These are phyloP conservation scores for Talaromyces pinophilus DNA, from an alignment of 2,329 filamentous ascomycete species.

Conservation along the genomic window DNA sequence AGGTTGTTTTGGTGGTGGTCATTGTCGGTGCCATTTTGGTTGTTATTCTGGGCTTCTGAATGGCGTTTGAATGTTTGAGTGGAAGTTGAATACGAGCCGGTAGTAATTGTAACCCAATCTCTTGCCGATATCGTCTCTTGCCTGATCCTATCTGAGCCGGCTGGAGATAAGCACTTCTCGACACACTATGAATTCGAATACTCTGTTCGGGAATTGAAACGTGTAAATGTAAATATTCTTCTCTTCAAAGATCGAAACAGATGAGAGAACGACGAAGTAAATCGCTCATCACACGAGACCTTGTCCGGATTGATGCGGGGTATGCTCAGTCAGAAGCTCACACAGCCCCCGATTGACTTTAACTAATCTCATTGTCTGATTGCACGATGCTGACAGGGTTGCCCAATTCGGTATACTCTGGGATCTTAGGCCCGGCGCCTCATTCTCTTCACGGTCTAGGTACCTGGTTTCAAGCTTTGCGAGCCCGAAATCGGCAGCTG, in stretches of 20 bases:
- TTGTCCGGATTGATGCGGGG: conserved; percentile 7
- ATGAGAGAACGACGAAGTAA: background rate
- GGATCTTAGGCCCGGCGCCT: background rate
- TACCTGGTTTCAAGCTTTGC: conserved; percentile 2
- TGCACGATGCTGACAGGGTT: background rate
- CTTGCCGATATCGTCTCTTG: background rate
- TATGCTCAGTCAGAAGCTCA: conserved; percentile 6
- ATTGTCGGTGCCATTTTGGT: conserved; percentile 19
- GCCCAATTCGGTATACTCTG: conserved; percentile 2
- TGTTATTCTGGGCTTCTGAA: background rate
- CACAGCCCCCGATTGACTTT: conserved; percentile 15
- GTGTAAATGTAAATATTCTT: background rate
- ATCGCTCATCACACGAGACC: conserved; percentile 11
- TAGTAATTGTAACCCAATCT: background rate
- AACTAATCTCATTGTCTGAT: background rate
- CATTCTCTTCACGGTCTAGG: conserved; percentile 4
- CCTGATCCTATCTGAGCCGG: background rate
- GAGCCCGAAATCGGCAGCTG: background rate
- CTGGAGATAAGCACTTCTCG: background rate
- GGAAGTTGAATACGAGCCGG: background rate
- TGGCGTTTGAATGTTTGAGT: background rate
- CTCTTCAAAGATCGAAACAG: background rate
- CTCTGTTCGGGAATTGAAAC: background rate
- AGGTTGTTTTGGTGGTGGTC: conserved; percentile 9
- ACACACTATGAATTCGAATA: background rate